These are phyloP conservation scores for Citrus unshiu DNA, from an alignment of 345 rosid genomes.

Conservation along the genomic window DNA sequence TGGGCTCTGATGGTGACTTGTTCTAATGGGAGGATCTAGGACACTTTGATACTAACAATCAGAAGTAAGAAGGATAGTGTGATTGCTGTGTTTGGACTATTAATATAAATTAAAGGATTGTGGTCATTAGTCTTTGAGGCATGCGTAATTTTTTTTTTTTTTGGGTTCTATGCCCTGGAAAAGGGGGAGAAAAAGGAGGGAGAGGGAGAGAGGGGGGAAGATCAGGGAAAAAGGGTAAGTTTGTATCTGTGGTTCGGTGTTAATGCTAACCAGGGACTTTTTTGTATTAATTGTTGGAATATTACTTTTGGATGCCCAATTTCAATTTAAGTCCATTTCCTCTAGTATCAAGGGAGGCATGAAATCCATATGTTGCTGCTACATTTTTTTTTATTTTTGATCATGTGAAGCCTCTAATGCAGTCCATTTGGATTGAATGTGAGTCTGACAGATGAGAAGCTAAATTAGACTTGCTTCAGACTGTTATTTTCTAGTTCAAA, in stretches of 20 bases:
- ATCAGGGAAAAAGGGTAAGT: no score
- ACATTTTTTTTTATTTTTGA: constrained; percentile 13
- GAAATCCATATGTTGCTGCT: background rate
- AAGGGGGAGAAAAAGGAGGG: background rate
- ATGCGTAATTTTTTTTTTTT: background rate
- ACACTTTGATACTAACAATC: background rate
- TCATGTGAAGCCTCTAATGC: constrained; percentile 8
- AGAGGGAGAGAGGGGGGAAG: no score
- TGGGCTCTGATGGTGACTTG: background rate
- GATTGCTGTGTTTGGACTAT: background rate
- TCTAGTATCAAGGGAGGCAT: background rate
- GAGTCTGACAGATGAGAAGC: background rate
- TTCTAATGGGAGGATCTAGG: background rate
- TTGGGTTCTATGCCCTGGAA: background rate
- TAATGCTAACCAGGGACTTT: background rate
- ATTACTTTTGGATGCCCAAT: background rate
- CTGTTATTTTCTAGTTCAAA: background rate
- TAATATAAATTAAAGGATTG: background rate
- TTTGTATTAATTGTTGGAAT: background rate
- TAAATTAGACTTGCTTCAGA: background rate
- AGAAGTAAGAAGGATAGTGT: background rate
- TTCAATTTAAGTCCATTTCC: background rate
- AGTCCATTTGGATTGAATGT: background rate
- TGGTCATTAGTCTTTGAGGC: background rate
- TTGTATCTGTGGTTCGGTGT: background rate